These are phyloP conservation scores for Quercus engelmannii DNA, from an alignment of 306 rosid genomes.

Conservation along the genomic window DNA sequence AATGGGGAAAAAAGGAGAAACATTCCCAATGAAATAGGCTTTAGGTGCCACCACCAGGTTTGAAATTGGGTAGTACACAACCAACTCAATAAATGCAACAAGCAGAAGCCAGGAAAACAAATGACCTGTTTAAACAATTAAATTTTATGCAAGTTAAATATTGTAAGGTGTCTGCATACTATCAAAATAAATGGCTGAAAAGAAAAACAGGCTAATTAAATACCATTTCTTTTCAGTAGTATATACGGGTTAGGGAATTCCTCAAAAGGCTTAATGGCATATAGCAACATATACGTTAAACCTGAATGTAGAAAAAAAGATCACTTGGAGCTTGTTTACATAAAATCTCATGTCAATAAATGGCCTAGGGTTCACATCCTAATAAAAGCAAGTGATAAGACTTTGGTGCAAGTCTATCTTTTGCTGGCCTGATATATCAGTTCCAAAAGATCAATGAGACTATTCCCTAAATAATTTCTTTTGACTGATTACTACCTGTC, in stretches of 20 bases:
- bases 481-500: conserved; percentile 53
- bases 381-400: background rate
- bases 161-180: background rate
- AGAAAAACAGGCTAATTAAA: background rate
- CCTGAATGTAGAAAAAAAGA: conserved; percentile 1
- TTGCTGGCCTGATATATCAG: background rate
- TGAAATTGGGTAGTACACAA: background rate
- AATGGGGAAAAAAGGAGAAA: background rate
- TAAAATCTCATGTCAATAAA: background rate
- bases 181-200: background rate
- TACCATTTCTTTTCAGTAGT: background rate
- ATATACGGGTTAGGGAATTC: background rate
- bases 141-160: background rate
- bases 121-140: background rate
- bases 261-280: background rate
- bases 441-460: background rate
- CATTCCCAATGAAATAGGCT: too few relatives aligned
- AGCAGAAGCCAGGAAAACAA: background rate
- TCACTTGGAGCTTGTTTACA: background rate
- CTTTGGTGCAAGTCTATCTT: background rate
- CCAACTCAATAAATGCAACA: background rate
- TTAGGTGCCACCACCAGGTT: background rate
- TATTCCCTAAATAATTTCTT: conserved; percentile 3
- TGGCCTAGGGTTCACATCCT: background rate
- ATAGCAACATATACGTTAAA: background rate